Base-by-base conservation (phyloP, 2,329 filamentous ascomycete genomes). In the Fusarium denticulatum region DNA sequence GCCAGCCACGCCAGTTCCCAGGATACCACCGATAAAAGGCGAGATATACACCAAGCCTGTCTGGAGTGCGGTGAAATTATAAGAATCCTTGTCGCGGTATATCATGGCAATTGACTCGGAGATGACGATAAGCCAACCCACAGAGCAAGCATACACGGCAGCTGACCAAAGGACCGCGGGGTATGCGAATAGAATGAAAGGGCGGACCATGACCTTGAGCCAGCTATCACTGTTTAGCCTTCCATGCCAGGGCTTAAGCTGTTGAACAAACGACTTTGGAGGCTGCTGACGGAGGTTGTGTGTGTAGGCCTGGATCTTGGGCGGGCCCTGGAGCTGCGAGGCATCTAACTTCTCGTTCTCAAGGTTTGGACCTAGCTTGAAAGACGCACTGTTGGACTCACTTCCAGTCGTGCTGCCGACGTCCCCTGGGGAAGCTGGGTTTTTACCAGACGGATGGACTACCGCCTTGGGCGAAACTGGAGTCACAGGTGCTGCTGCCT, bases 41-140 rank as follows among this genome's bases (percentile, higher is more conserved):
- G 93, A 95, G 50, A 98, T 87, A 81, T 98, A 98, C 2, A 98
- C 89, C 1, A 98, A 86, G 13, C 96, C 96, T 0, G 94, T 93
- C 70, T 94, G 92, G 0, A 98, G 84, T 0, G 94, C 88, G 30
- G 88, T 91, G 80, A 98, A 98, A 75, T 95, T 89, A 84, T 98
- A 98, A 0, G 86, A 87, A 0, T 88, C 85, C 1, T 86, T 85
- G 61, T 90, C 86, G 42, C 93, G 90, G 81, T 94, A 98, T 69
- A 98, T 93, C 66, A 92, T 87, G 1, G 94, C 89, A 6, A 98
- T 90, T 1, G 93, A 93, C 82, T 98, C 95, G 2, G 95, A 97
- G 4, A 98, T 89, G 47, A 98, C 95, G 74, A 98, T 98, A 34
- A 98, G 88, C 96, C 96, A 98, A 42, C 96, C 96, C 12, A 98